Conservation (phyloP, 345 rosid genomes). For the Aethionema arabicum region DNA sequence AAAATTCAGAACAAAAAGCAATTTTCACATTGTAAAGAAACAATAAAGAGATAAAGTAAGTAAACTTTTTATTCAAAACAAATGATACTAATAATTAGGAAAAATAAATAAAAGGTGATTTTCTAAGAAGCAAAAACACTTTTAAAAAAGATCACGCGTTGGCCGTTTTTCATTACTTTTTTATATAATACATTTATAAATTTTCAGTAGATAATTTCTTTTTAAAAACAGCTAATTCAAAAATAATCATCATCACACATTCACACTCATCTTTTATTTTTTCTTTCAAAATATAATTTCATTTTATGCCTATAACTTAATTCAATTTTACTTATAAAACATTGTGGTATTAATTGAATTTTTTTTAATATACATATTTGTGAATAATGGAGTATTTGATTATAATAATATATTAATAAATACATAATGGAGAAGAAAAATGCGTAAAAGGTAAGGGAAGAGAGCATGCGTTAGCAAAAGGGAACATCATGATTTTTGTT, state of each 20-base stretch:
- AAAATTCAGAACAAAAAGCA: conserved; percentile 23
- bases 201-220: background rate
- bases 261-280: too few species aligned
- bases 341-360: too few species aligned
- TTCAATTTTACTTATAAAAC: too few species aligned
- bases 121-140: conserved; percentile 23
- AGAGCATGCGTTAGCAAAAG: conserved; percentile 39
- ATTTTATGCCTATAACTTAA: too few species aligned
- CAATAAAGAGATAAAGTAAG: conserved; percentile 23
- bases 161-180: conserved; percentile 14
- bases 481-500: conserved; percentile 39
- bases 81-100: conserved; percentile 32
- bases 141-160: conserved; percentile 25
- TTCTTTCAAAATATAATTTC: too few species aligned
- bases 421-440: conserved; percentile 16
- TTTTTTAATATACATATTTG: background rate
- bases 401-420: background rate
- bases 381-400: background rate
- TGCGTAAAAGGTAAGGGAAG: conserved; percentile 34
- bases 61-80: conserved; percentile 23
- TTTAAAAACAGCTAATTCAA: background rate
- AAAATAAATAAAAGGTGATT: conserved; percentile 25
- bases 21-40: conserved; percentile 30
- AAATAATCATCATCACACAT: too few species aligned
- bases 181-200: too few species aligned